phyloP scores from a whole-genome alignment of 805 yeast species.

The Sporopachydermia quercuum region DNA sequence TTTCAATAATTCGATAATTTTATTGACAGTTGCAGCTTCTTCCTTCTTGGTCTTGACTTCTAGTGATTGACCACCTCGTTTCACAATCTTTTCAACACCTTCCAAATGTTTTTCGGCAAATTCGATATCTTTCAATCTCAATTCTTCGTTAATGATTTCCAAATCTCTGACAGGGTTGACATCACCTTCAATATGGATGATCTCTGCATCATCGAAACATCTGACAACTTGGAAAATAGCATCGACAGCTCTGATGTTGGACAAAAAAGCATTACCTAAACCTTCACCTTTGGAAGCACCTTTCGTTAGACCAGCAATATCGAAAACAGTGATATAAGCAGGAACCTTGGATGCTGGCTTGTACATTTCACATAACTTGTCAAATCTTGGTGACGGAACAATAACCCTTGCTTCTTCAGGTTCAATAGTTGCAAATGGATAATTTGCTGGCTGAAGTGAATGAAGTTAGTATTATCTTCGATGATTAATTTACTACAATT shows the following conservation, averaged over 20 bases:
- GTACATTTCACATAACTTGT: conserved; percentile 32
- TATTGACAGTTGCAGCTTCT: conserved; percentile 61
- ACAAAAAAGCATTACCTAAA: conserved; percentile 56
- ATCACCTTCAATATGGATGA: conserved; percentile 48
- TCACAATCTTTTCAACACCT: conserved; percentile 64
- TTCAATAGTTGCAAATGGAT: conserved; percentile 66
- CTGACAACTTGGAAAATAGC: conserved; percentile 59
- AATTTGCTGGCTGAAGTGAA: conserved; percentile 33
- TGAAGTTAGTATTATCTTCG: too few species aligned
- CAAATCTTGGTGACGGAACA: conserved; percentile 36
- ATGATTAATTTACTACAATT: too few species aligned
- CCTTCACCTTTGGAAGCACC: conserved; percentile 57
- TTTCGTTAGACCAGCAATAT: conserved; percentile 56
- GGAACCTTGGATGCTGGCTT: conserved; percentile 36
- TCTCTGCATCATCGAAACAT: conserved; percentile 47
- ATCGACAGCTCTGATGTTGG: conserved; percentile 57
- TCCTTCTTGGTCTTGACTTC: conserved; percentile 84
- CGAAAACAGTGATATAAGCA: conserved; percentile 42
- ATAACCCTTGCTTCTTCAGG: conserved; percentile 49
- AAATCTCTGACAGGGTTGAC: conserved; percentile 54
- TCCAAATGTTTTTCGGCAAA: conserved; percentile 61
- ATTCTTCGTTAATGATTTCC: conserved; percentile 48
- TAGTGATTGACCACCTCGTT: conserved; percentile 77
- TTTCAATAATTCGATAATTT: conserved; percentile 63
- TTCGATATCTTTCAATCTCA: conserved; percentile 53